phyloP scores from a whole-genome alignment of 2,329 filamentous ascomycete species.

The Fusarium buxicola region DNA sequence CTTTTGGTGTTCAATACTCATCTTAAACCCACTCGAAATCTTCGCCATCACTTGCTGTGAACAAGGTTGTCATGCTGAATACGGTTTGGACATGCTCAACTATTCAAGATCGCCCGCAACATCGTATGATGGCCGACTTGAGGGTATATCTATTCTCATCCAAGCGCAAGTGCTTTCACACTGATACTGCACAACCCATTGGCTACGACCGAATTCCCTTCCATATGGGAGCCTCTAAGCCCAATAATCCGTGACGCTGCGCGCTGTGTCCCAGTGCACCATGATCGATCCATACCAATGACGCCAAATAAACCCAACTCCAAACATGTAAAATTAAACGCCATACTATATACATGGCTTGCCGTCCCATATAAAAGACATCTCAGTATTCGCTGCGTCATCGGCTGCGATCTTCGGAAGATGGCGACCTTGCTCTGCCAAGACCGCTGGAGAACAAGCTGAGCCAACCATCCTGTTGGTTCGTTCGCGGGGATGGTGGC shows the following conservation, averaged over 20 bases:
- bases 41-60: neutral
- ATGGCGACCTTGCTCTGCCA: slow-evolving; percentile 38
- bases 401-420: slow-evolving; percentile 44
- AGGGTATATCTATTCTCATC: slow-evolving; percentile 37
- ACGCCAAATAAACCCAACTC: slow-evolving; percentile 31
- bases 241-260: slow-evolving; percentile 21
- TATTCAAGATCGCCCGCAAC: slow-evolving; percentile 28
- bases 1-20: slow-evolving; percentile 8
- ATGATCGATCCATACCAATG: slow-evolving; percentile 11
- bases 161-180: slow-evolving; percentile 23
- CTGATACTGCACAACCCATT: slow-evolving; percentile 17
- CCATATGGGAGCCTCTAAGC: slow-evolving; percentile 27
- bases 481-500: slow-evolving; percentile 34
- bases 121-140: slow-evolving; percentile 22
- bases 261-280: slow-evolving; percentile 27
- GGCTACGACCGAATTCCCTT: slow-evolving; percentile 26
- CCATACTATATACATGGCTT: slow-evolving; percentile 15
- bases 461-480: slow-evolving; percentile 53
- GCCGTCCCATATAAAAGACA: slow-evolving; percentile 5
- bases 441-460: slow-evolving; percentile 51
- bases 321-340: slow-evolving; percentile 33
- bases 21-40: neutral
- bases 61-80: neutral
- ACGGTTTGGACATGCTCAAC: slow-evolving; percentile 15
- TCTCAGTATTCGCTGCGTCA: slow-evolving; percentile 13